A percentile compares a stretch with the other conserved stretches of the same genome.
Conservation (phyloP, 306 rosid species). For the Ormosia emarginata region DNA sequence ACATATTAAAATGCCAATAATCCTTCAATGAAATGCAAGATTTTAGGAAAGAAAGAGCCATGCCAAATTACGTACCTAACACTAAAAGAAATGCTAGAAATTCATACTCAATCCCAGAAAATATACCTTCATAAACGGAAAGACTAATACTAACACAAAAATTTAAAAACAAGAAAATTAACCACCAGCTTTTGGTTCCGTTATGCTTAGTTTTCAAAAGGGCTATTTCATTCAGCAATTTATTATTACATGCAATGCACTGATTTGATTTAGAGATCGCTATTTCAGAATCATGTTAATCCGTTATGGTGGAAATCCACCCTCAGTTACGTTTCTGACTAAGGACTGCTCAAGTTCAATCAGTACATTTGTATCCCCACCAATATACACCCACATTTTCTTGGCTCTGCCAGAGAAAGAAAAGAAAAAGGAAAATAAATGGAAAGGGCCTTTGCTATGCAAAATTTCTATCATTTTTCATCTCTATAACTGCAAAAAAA, state of each 20-base stretch:
- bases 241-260: background rate
- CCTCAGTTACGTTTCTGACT: slow-evolving; percentile 52
- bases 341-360: slow-evolving; percentile 48
- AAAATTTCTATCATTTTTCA: slow-evolving; percentile 56
- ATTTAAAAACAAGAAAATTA: background rate
- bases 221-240: background rate
- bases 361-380: slow-evolving; percentile 70
- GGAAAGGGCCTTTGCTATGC: slow-evolving; percentile 47
- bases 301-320: slow-evolving; percentile 74
- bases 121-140: background rate
- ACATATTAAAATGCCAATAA: too few species aligned
- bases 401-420: slow-evolving; percentile 33
- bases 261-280: slow-evolving; percentile 13
- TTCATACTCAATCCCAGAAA: background rate
- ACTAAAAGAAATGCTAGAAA: background rate
- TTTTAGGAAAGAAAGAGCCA: background rate
- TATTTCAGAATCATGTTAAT: slow-evolving; percentile 41
- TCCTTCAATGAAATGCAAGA: background rate
- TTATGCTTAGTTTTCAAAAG: background rate
- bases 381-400: slow-evolving; percentile 59
- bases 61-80: background rate
- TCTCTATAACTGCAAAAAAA: slow-evolving; percentile 19
- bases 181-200: background rate
- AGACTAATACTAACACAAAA: background rate
- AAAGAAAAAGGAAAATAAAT: slow-evolving; percentile 33